Percentiles rank a stretch among this genome's conserved stretches.
phyloP scores from a whole-genome alignment of 192 early-diverging fungal species.

The Backusella australiensis region DNA sequence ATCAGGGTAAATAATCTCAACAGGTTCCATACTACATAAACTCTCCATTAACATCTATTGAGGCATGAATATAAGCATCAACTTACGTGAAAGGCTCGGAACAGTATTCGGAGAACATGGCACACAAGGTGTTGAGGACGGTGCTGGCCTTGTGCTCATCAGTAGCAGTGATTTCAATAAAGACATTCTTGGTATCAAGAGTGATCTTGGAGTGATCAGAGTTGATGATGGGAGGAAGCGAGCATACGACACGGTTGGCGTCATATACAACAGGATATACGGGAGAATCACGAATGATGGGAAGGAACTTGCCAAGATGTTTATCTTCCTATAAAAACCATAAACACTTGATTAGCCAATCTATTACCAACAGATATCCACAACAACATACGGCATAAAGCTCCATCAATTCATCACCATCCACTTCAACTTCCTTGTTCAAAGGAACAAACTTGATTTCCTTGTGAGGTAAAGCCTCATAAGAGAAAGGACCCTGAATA shows the following conservation, averaged over 20 bases:
- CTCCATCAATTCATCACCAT: constrained; percentile 85
- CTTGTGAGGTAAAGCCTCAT: constrained; percentile 87
- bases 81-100: constrained; percentile 84
- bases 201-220: constrained; percentile 97
- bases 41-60: neutral
- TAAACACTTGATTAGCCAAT: neutral
- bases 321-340: constrained; percentile 53
- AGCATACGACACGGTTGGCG: constrained; percentile 78
- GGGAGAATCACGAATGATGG: constrained; percentile 89
- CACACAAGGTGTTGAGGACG: constrained; percentile 90
- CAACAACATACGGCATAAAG: constrained; percentile 69
- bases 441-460: constrained; percentile 93
- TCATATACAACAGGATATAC: constrained; percentile 93
- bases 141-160: constrained; percentile 93
- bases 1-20: constrained; percentile 87
- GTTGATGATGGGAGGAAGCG: constrained; percentile 99
- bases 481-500: constrained; percentile 90
- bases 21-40: constrained; percentile 76
- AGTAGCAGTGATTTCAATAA: constrained; percentile 98
- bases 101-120: constrained; percentile 97
- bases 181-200: constrained; percentile 90
- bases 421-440: constrained; percentile 85
- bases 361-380: neutral
- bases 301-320: constrained; percentile 85
- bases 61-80: neutral